Evolutionary conservation across 768 basidiomycete genomes (phyloP).

Genomic region (Tephrocybe sp.): DNA sequence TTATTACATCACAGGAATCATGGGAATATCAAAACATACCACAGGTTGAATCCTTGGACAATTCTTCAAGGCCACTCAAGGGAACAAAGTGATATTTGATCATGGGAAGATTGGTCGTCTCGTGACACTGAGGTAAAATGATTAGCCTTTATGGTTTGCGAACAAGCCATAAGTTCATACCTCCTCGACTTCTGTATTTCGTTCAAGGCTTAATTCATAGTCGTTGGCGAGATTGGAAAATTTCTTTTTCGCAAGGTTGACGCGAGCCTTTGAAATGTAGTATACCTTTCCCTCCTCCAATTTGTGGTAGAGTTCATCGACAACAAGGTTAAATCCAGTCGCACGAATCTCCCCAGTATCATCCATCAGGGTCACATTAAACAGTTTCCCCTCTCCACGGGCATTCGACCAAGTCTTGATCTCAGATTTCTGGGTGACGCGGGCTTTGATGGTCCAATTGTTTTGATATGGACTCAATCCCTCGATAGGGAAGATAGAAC

Average conservation of each 20-base stretch:
- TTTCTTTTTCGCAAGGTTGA: constrained; percentile 96
- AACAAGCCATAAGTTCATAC: constrained; percentile 35
- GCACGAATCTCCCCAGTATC: constrained; percentile 90
- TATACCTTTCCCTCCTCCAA: constrained; percentile 93
- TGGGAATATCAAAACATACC: constrained; percentile 52
- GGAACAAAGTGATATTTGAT: constrained; percentile 83
- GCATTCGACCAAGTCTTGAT: constrained; percentile 88
- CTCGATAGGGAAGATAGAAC: constrained; percentile 77
- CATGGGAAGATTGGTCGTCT: constrained; percentile 71
- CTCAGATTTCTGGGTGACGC: constrained; percentile 87
- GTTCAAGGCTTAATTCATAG: constrained; percentile 89
- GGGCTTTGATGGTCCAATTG: constrained; percentile 97
- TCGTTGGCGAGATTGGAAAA: constrained; percentile 89
- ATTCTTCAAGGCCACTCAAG: constrained; percentile 58
- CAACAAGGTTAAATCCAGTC: constrained; percentile 87
- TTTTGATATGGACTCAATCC: constrained; percentile 96
- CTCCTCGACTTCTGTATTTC: constrained; percentile 82
- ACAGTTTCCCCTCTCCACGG: constrained; percentile 92
- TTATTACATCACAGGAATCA: constrained; percentile 9
- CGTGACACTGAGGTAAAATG: constrained; percentile 63
- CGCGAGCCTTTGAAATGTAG: constrained; percentile 84
- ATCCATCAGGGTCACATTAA: constrained; percentile 92
- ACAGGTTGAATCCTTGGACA: constrained; percentile 79
- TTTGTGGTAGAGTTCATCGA: constrained; percentile 80
- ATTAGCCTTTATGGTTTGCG: constrained; percentile 9